Evolutionary conservation across 495 filamentous ascomycete species (phyloP), one percentile per base, ranked within the genome.

Genomic region (Xylaria grammica): DNA sequence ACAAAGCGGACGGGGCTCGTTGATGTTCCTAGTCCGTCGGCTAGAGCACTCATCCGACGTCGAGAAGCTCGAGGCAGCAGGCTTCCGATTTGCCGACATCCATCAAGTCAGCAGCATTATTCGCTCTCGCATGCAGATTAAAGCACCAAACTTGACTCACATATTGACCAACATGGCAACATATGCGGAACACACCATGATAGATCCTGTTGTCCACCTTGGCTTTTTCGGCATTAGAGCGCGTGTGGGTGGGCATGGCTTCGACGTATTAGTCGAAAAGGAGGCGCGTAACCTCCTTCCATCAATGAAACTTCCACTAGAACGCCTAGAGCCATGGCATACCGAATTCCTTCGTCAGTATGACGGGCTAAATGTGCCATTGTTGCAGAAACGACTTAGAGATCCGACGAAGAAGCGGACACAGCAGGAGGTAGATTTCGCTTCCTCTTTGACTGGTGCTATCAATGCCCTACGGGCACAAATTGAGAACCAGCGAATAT

Each of bases 21-120:
- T 94, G 52, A 85, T 97, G 66, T 94, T 96, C 65, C 82, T 94
- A 22, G 89, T 94, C n/a, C 89, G 89, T 15, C 82, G 81, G 36
- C 79, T 91, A 3, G 80, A 84, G 29, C 82, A 77, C 56, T 30
- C 53, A 38, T 75, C 78, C 0, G 90, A 89, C 19, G 82, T 85
- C 7, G 74, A 80, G 54, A 84, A 82, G 22, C 77, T 97, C n/a
- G 82, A 87, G 61, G 86, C 87, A 2, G 75, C 81, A n/a, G 93
- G 94, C 0, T 95, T 86, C 70, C 84, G 88, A 15, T 97, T 97
- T 65, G 90, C 91, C 6, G 79, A 84, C 7, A 77, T 90, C 20
- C 81, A 83, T 24, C 89, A 92, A 51, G 86, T 97, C n/a, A 79
- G 85, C 11, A 82, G 82, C 4, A 82, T 84, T 32, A 84, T 97